Base-by-base conservation (phyloP, 2,329 filamentous ascomycete genomes). In the Microcyclosporella mali region DNA sequence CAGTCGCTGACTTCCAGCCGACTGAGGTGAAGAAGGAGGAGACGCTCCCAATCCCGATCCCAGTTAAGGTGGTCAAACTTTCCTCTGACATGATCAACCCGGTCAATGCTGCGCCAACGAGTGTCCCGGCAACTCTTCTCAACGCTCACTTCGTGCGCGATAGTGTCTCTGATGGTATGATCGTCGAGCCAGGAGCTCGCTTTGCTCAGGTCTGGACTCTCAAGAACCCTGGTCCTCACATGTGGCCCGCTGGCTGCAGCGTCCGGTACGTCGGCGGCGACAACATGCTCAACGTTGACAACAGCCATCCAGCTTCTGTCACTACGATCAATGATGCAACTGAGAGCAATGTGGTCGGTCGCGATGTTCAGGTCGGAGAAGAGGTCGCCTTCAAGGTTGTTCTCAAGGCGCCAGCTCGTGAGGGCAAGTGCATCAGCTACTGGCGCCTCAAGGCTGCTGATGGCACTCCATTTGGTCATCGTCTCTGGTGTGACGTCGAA, bases 181-280 rank as follows among this genome's bases (percentile, higher is more conserved):
- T 78, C 44, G 67, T 95, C 43, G 66, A 75, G 30, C 79, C 84
- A 3, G 83, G 84, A 60, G 74, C 81, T 41, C 77, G 82, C 25
- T 95, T 98, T 60, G 79, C 85, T 56, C 89, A 98, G 67, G 87
- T 85, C 2, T 98, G 92, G 92, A 84, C 85, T 40, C 76, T 98
- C 31, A 82, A 82, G 59, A 98, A 98, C 62, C 82, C 84, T 15
- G 90, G 92, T 19, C 78, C 79, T 9, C 69, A 73, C 37, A 66
- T 81, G 10, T 98, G 92, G 92, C 92, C 92, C 29, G 79, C 82
- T 42, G 92, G 89, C 49, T 94, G 88, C 72, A 84, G 82, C 43
- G 85, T 97, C 56, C 87, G 85, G 66, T 95, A 89, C 60, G 84
- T 94, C 46, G 88, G 90, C 45, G 92, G 92, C 38, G 90, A 97